Base-by-base conservation (phyloP, 2,329 filamentous ascomycete species). In the Colletotrichum falcatum region DNA sequence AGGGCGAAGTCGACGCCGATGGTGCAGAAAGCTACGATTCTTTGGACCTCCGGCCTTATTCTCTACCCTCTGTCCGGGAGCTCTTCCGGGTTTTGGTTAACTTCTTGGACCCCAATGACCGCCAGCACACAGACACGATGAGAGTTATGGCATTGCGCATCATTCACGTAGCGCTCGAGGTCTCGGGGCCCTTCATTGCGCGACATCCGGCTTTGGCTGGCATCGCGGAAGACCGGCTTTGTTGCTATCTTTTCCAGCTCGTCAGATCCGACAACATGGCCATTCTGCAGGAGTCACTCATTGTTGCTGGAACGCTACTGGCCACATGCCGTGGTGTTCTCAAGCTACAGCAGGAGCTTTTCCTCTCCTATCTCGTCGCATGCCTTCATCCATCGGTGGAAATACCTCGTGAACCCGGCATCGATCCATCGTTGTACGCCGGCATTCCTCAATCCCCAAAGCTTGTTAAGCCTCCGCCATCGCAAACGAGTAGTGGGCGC, bases 61-160 rank as follows among this genome's bases (percentile, higher is more conserved):
- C 95, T 18, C 83, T 99, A 37, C 94, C 95, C 1, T 98, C 95
- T 2, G 98, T 99, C 74, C 88, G 95, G 74, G 97, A 99, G 79
- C 87, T 99, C 0, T 97, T 99, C 78, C 88, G 96, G 63, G 96
- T 98, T 51, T 84, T 99, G 33, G 95, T 98, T 54, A 95, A 97
- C 79, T 90, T 99, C 20, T 83, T 99, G 33, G 94, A 99, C 78
- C 96, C 97, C 1, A 93, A 97, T 77, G 95, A 98, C 80, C 91
- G 90, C 62, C 93, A 95, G 75, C 94, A 98, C 79, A 97, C 94
- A 3, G 96, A 99, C 78, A 92, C 94, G 1, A 96, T 98, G 92
- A 90, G 95, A 75, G 94, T 99, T 49, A 99, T 99, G 95, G 96
- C 96, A 23, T 83, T 99, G 74, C 90, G 96, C 53, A 98, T 99